Evolutionary conservation across 192 early-diverging fungal genomes (phyloP).

Genomic region (Podila horticola): DNA sequence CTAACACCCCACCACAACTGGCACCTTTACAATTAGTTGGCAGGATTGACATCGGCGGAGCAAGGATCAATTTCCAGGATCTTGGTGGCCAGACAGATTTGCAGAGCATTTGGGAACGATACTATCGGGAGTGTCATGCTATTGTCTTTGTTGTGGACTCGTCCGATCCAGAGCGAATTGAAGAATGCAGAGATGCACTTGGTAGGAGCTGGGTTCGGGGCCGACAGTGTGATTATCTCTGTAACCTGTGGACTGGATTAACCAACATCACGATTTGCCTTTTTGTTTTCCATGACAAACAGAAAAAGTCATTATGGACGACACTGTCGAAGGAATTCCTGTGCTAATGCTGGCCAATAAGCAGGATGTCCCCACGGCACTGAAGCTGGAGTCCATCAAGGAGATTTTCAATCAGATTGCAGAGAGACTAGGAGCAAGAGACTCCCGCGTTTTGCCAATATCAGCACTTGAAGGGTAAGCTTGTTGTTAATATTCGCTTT

Average conservation of each 20-base stretch:
- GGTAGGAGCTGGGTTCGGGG: slow-evolving; percentile 58
- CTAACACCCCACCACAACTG: not conserved
- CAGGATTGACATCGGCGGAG: slow-evolving; percentile 74
- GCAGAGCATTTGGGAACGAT: slow-evolving; percentile 91
- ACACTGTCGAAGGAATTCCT: slow-evolving; percentile 84
- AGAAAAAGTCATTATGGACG: slow-evolving; percentile 83
- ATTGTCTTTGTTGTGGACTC: slow-evolving; percentile 96
- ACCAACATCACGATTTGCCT: not conserved
- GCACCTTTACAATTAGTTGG: slow-evolving; percentile 63
- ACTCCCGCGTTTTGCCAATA: slow-evolving; percentile 86
- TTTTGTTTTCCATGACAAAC: not conserved
- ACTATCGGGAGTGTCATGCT: slow-evolving; percentile 93
- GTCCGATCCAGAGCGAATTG: slow-evolving; percentile 80
- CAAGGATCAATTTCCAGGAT: slow-evolving; percentile 93
- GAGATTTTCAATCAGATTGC: slow-evolving; percentile 94
- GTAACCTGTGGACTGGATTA: too few relatives aligned
- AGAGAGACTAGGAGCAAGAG: slow-evolving; percentile 81
- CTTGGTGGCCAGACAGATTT: slow-evolving; percentile 92
- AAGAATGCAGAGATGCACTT: slow-evolving; percentile 79
- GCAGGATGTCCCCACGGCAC: slow-evolving; percentile 79
- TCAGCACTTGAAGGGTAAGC: slow-evolving; percentile 86
- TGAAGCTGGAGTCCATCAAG: slow-evolving; percentile 84
- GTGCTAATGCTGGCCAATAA: slow-evolving; percentile 96
- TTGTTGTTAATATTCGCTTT: not conserved
- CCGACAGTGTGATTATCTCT: too few relatives aligned